Base-by-base conservation (phyloP, 106 monocot species). In the Dioscorea dumetorum region DNA sequence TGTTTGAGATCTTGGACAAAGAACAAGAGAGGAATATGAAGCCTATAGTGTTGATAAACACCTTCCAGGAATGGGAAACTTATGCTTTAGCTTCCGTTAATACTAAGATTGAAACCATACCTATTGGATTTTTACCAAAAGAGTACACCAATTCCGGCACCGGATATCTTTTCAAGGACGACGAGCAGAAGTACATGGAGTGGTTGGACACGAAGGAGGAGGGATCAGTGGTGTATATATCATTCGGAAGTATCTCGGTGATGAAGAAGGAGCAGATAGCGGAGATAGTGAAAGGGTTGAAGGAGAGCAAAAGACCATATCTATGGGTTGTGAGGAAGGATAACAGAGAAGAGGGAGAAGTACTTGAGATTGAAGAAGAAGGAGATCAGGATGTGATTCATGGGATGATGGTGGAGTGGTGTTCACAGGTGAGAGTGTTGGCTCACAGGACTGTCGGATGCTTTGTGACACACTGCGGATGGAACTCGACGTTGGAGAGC, bases 391-490 rank as follows among this genome's bases (percentile, higher is more conserved):
- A 24, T 4, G 71, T 34, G 21, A 24, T n/a, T n/a, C n/a, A 28
- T 17, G 78, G 78, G 54, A 80, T 80, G 67, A 62, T 80, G 57
- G 68, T 80, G 33, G 69, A 64, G 61, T 84, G 79, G 85, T 78
- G 81, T 66, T 59, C 70, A 17, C 80, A 85, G 63, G 67, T 71
- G 21, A 24, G 52, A 19, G 84, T 85, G 22, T 61, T 85, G 61
- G 52, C 62, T 17, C 84, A 85, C 52, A 50, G 50, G 4, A 33
- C 85, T 10, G 63, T 85, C 13, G 85, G 85, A 6, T 81, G 85
- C 63, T 85, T 85, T 58, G 85, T 81, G n/a, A 85, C 81, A 34
- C 81, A 85, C 68, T 85, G 78, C 50, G 85, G 81, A 10, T 85
- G 85, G 85, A 85, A 81, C 74, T 81, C 81, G 58, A 68, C 63